phyloP scores from a whole-genome alignment of 1,284 basidiomycete species.

The Cryptococcus sp. region DNA sequence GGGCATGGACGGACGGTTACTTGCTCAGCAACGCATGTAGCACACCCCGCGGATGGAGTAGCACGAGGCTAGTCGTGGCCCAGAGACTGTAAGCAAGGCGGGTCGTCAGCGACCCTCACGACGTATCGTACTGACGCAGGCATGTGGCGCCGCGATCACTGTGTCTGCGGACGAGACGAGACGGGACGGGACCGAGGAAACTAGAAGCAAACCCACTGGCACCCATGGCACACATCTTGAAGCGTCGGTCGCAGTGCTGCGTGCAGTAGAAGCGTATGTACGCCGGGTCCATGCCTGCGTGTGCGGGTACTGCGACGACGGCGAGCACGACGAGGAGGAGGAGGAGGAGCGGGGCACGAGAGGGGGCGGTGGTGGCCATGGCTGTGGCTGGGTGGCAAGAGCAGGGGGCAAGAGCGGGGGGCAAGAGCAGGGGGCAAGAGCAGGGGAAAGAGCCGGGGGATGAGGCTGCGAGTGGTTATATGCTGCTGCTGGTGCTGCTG shows the following conservation, averaged over 20 bases:
- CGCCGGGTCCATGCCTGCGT: constrained; percentile 12
- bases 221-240: constrained; percentile 17
- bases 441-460: too few relatives aligned
- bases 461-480: too few relatives aligned
- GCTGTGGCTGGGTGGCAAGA: too few relatives aligned
- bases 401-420: too few relatives aligned
- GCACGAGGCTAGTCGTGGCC: constrained; percentile 16
- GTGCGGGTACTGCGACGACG: constrained; percentile 3
- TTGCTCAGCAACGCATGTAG: constrained; percentile 15
- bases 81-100: constrained; percentile 10
- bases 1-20: too few relatives aligned
- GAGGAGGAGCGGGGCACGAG: neutral
- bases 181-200: neutral
- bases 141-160: too few relatives aligned
- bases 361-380: neutral
- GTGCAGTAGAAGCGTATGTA: constrained; percentile 18
- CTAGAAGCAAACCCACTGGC: constrained; percentile 14
- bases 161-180: neutral
- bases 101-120: too few relatives aligned
- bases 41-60: constrained; percentile 18
- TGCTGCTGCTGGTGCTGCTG: too few relatives aligned
- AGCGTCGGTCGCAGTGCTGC: constrained; percentile 18
- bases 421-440: too few relatives aligned
- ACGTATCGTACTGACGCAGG: too few relatives aligned
- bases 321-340: constrained; percentile 12